A percentile compares a stretch with the other conserved stretches of the same genome.
Conservation (phyloP, 768 basidiomycete genomes). For the Hypholoma fasciculare region DNA sequence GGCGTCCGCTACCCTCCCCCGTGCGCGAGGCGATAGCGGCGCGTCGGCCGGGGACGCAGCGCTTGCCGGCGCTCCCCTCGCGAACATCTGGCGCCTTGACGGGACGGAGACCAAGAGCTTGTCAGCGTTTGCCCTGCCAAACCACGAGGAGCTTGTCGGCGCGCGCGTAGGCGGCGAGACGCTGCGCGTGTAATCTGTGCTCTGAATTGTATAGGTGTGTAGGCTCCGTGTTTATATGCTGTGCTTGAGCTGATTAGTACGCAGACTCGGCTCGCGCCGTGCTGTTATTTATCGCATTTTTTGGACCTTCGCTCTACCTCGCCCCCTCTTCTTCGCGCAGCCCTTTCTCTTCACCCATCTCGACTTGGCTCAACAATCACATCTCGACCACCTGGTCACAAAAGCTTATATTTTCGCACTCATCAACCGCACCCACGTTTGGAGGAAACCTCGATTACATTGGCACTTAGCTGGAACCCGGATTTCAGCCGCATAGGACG, state of each 20-base stretch:
- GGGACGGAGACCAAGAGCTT: constrained; percentile 67
- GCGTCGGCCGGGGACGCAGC: constrained; percentile 16
- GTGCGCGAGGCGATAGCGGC: constrained; percentile 25
- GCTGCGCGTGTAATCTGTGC: constrained; percentile 17
- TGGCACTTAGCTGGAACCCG: constrained; percentile 1
- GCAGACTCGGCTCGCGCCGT: neutral
- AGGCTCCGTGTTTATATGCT: too few species aligned
- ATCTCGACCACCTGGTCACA: neutral
- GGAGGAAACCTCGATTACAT: constrained; percentile 1
- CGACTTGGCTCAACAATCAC: neutral
- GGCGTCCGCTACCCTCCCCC: constrained; percentile 22
- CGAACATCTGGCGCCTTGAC: constrained; percentile 73
- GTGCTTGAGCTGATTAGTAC: too few species aligned
- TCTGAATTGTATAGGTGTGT: neutral
- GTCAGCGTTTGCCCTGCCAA: constrained; percentile 47
- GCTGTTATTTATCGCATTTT: neutral
- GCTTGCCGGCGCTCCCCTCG: constrained; percentile 23
- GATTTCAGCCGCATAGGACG: neutral
- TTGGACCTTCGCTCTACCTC: neutral
- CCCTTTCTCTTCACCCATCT: neutral
- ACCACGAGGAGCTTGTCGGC: constrained; percentile 32
- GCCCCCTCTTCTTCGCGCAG: neutral
- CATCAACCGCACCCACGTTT: neutral
- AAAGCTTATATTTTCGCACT: neutral
- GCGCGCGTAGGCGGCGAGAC: constrained; percentile 36